Base-by-base conservation (phyloP, 352 stramenopile species). In the Globisporangium apiculatum region DNA sequence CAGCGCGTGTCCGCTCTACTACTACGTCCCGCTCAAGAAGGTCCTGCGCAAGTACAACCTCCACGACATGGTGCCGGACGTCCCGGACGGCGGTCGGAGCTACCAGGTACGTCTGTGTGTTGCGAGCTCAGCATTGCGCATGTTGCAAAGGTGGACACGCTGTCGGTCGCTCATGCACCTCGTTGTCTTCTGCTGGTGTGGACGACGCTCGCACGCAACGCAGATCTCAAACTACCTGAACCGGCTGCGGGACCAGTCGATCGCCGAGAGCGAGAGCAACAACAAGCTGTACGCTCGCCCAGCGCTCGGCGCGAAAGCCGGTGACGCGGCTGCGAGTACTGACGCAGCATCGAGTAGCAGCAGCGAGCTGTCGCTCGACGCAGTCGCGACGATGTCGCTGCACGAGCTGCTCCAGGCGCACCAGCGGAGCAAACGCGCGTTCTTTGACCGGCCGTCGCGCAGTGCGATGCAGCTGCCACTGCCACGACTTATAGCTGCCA, bases 31-130 rank as follows among this genome's bases (percentile, higher is more conserved):
- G 0, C 63, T 95, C 51, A 91, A 91, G 57, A 94, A 94, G 60
- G 76, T 81, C 7, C 66, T 95, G 36, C 75, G 81, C 49, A 93
- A 90, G 55, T 95, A 94, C 66, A 95, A 94, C 52, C 60, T 95
- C 49, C 86, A 95, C 31, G 84, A 94, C 47, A 86, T 95, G 64
- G 81, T 95, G 2, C 80, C 86, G 1, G 86, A 95, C 31, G 76
- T 91, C 3, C 77, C 91, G 38, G 86, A 95, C 52, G 83, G 72
- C 0, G 86, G 86, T 2, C 69, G 86, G 31, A 94, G 84, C 55
- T 95, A 94, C 55, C 86, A 90, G 67, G 72, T 80, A 59, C 15
- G n/a, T 36, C 43, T 51, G 11, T 35, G 6, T 4, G 48, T 31
- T 31, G 24, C 24, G 24, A 31, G 24, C 24, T 31, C 24, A 31